Percentiles rank a stretch among this genome's conserved stretches.
These are phyloP conservation scores for Flaveria bidentis DNA, from an alignment of 129 eudicot genomes.

Conservation along the genomic window DNA sequence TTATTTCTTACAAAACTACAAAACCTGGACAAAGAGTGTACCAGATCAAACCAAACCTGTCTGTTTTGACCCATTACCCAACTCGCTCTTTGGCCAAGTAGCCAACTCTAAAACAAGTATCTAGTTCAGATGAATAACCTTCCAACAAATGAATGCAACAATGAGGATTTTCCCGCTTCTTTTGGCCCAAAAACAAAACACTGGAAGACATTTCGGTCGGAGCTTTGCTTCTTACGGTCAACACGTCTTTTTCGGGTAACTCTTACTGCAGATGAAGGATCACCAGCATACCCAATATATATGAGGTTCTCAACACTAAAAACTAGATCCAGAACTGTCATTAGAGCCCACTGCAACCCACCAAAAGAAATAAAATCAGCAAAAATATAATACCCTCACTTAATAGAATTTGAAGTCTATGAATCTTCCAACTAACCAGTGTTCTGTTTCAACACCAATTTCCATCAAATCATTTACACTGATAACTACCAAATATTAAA, in stretches of 20 bases:
- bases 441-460: slow-evolving; percentile 4
- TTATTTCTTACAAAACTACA: neutral
- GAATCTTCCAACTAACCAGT: slow-evolving; percentile 9
- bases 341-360: slow-evolving; percentile 86
- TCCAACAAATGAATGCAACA: slow-evolving; percentile 75
- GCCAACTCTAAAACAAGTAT: slow-evolving; percentile 1
- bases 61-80: slow-evolving; percentile 3
- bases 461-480: neutral
- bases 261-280: slow-evolving; percentile 83
- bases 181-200: slow-evolving; percentile 94
- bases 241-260: slow-evolving; percentile 73
- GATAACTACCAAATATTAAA: neutral
- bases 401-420: neutral
- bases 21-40: neutral
- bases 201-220: slow-evolving; percentile 85
- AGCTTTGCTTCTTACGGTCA: slow-evolving; percentile 92
- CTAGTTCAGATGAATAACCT: slow-evolving; percentile 50
- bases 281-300: slow-evolving; percentile 81
- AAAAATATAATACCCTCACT: neutral
- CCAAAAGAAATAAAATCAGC: slow-evolving; percentile 3
- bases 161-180: slow-evolving; percentile 78
- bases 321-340: slow-evolving; percentile 87
- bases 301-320: slow-evolving; percentile 84
- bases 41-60: neutral
- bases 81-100: neutral